These are phyloP conservation scores for Oidiodendron maius DNA, from an alignment of 495 filamentous ascomycete genomes.

Conservation along the genomic window DNA sequence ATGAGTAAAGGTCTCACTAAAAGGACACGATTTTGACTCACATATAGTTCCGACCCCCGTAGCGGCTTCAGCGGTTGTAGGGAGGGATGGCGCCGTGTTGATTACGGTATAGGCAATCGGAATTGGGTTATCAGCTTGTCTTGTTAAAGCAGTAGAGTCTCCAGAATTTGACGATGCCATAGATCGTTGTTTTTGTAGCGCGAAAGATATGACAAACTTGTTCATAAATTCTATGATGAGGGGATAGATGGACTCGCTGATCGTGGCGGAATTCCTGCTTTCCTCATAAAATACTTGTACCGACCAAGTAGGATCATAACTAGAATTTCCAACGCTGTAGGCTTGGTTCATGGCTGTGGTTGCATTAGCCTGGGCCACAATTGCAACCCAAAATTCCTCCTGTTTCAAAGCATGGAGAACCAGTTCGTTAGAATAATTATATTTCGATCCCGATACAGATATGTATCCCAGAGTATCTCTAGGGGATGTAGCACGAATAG, in stretches of 20 bases:
- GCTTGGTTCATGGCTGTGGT: conserved; percentile 3
- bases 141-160: background rate
- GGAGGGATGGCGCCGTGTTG: conserved; percentile 1
- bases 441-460: background rate
- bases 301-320: background rate
- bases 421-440: background rate
- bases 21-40: no score
- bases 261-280: background rate
- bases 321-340: background rate
- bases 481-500: background rate
- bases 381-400: background rate
- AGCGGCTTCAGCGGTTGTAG: background rate
- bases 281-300: conserved; percentile 2
- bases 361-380: conserved; percentile 1
- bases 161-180: background rate
- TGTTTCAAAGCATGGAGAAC: background rate
- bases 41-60: conserved; percentile 4
- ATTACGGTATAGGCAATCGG: background rate
- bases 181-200: background rate
- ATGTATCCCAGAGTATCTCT: conserved; percentile 1
- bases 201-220: background rate
- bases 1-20: no score
- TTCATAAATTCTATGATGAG: background rate
- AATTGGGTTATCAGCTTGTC: background rate
- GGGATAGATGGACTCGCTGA: background rate